Evolutionary conservation across 805 yeast genomes (phyloP).

Genomic region (Spathaspora passalidarum): DNA sequence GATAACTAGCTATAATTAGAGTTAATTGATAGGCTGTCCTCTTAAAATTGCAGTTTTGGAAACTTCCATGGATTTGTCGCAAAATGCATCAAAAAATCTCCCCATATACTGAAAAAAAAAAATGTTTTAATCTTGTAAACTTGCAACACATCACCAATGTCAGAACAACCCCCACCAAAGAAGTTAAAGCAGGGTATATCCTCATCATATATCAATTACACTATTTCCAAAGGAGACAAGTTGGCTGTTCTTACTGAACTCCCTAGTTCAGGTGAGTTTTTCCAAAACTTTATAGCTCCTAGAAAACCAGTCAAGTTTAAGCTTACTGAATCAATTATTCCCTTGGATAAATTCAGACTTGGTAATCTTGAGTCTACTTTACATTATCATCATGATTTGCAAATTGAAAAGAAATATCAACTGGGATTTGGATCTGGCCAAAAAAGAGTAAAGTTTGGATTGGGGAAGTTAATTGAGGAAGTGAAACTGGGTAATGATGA

Average conservation of each 20-base stretch:
- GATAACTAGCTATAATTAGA: too few species aligned
- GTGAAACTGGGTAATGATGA: constrained; percentile 36
- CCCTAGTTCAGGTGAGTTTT: constrained; percentile 25
- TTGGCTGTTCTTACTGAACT: not conserved
- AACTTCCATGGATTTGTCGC: too few species aligned
- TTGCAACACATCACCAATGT: not conserved
- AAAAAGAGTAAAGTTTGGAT: constrained; percentile 47
- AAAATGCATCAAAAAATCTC: not conserved
- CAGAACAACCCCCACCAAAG: not conserved
- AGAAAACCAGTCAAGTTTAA: constrained; percentile 48
- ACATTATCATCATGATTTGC: constrained; percentile 33
- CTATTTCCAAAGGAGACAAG: not conserved
- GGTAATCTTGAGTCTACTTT: constrained; percentile 36
- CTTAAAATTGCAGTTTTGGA: too few species aligned
- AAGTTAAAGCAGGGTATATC: not conserved
- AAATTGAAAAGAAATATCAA: constrained; percentile 55
- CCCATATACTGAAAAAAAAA: too few species aligned
- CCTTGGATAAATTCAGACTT: constrained; percentile 29
- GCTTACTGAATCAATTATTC: constrained; percentile 13
- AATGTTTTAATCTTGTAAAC: too few species aligned
- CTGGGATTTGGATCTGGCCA: constrained; percentile 64
- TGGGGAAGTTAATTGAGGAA: constrained; percentile 46
- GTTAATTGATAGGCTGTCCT: too few species aligned
- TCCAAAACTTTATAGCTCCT: constrained; percentile 32
- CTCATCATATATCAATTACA: constrained; percentile 3